Evolutionary conservation across 2,329 filamentous ascomycete species (phyloP).

Genomic region (Plenodomus tracheiphilus): DNA sequence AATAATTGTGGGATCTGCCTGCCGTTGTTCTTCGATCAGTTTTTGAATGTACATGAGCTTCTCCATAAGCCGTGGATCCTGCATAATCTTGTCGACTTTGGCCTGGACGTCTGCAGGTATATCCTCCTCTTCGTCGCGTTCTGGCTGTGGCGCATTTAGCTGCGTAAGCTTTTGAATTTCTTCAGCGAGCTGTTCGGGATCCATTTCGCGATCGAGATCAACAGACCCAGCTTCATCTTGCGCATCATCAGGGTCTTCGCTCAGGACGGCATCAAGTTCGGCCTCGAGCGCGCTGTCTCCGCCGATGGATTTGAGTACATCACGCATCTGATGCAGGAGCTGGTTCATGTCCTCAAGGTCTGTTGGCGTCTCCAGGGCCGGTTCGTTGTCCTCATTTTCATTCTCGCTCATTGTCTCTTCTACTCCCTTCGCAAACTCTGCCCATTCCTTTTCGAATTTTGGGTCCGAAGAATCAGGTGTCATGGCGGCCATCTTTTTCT

Average conservation of each 20-base stretch:
- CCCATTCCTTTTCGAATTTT: conserved; percentile 18
- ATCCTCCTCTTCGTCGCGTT: conserved; percentile 19
- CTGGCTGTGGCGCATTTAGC: conserved; percentile 5
- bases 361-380: conserved; percentile 7
- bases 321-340: conserved; percentile 30
- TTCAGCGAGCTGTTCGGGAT: conserved; percentile 24
- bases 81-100: conserved; percentile 40
- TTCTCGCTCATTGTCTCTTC: conserved; percentile 12
- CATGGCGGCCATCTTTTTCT: conserved; percentile 23
- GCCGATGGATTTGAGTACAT: conserved; percentile 29
- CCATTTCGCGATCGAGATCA: conserved; percentile 21
- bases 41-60: conserved; percentile 38
- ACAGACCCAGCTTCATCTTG: conserved; percentile 13
- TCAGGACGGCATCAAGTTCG: conserved; percentile 25
- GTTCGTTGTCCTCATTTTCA: conserved; percentile 8
- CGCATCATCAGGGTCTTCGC: conserved; percentile 15
- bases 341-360: conserved; percentile 26
- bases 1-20: conserved; percentile 19
- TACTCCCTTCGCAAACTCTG: conserved; percentile 12
- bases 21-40: conserved; percentile 19
- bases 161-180: conserved; percentile 26
- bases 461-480: conserved; percentile 8
- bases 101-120: conserved; percentile 35
- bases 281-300: conserved; percentile 20
- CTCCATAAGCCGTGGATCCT: conserved; percentile 38